Evolutionary conservation across 164 flowering plant genomes (phyloP).

Genomic region (Vitis rotundifolia): DNA sequence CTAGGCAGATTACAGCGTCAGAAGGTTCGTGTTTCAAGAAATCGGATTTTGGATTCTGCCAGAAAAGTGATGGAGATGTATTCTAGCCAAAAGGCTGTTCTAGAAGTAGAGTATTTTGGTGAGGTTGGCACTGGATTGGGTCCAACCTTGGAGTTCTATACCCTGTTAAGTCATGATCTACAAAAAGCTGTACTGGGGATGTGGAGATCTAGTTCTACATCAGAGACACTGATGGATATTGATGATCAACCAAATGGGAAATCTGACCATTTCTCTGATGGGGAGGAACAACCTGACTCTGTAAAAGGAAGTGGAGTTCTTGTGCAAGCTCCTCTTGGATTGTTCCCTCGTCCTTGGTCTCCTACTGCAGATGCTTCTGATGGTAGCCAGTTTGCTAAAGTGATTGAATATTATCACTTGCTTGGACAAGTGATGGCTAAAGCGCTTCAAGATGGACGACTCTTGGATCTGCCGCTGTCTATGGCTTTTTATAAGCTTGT

Average conservation of each 20-base stretch:
- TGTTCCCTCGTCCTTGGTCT: constrained; percentile 97
- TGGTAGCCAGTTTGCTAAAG: constrained; percentile 68
- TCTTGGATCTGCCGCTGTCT: constrained; percentile 89
- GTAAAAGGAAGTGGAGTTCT: constrained; percentile 20
- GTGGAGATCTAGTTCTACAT: constrained; percentile 77
- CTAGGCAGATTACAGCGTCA: constrained; percentile 92
- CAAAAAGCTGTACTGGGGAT: constrained; percentile 74
- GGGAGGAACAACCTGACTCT: no score
- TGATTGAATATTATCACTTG: constrained; percentile 71
- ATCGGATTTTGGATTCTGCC: constrained; percentile 93
- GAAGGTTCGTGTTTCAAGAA: constrained; percentile 94
- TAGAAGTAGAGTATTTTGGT: constrained; percentile 98
- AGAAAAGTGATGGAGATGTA: constrained; percentile 99
- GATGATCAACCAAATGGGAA: constrained; percentile 45
- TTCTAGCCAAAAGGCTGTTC: constrained; percentile 93
- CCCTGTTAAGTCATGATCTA: constrained; percentile 88
- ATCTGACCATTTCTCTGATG: constrained; percentile 15
- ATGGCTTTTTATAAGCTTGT: constrained; percentile 88
- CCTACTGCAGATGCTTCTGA: constrained; percentile 67
- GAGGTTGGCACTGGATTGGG: constrained; percentile 99
- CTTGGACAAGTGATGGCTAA: constrained; percentile 96
- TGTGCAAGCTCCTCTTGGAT: constrained; percentile 83
- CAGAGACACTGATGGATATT: constrained; percentile 60
- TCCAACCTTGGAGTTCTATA: constrained; percentile 96
- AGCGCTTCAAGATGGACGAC: constrained; percentile 98